These are phyloP conservation scores for Mycena latifolia DNA, from an alignment of 768 basidiomycete genomes.

Conservation along the genomic window DNA sequence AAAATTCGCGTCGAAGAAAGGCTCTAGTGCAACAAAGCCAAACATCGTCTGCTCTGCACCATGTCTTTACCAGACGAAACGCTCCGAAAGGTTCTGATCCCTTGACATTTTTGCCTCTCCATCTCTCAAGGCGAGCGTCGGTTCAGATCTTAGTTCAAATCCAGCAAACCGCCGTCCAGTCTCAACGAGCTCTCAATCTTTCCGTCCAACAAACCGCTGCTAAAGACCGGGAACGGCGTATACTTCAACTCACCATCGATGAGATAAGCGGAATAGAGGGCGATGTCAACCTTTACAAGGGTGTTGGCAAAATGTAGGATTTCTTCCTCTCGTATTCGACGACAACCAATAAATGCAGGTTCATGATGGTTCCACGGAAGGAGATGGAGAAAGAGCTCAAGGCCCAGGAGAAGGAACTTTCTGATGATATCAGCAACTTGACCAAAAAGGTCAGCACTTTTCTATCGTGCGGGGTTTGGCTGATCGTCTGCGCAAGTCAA, in stretches of 20 bases:
- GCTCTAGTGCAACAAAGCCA: conserved; percentile 47
- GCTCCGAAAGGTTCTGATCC: conserved; percentile 72
- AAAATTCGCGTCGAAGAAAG: conserved; percentile 88
- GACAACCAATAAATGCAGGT: conserved; percentile 64
- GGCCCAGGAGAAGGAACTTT: conserved; percentile 82
- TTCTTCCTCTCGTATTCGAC: conserved; percentile 8
- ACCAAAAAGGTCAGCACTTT: conserved; percentile 80
- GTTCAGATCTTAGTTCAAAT: conserved; percentile 91
- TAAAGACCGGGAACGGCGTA: conserved; percentile 92
- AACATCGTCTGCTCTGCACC: conserved; percentile 38
- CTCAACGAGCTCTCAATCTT: conserved; percentile 81
- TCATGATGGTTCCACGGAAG: conserved; percentile 86
- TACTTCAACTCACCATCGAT: conserved; percentile 89
- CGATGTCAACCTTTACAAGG: conserved; percentile 89
- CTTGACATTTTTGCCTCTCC: conserved; percentile 29
- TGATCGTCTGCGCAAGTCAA: conserved; percentile 61
- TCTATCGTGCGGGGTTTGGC: neutral
- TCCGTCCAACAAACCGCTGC: conserved; percentile 80
- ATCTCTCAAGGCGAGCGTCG: conserved; percentile 37
- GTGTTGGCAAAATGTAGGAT: conserved; percentile 94
- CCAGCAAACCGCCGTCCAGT: conserved; percentile 89
- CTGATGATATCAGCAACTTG: conserved; percentile 85
- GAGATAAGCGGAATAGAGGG: conserved; percentile 81
- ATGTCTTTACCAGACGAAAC: conserved; percentile 87
- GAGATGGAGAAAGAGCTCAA: conserved; percentile 85